Conservation (phyloP, 371 early-diverging fungal genomes). For the Saksenaea vasiformis region DNA sequence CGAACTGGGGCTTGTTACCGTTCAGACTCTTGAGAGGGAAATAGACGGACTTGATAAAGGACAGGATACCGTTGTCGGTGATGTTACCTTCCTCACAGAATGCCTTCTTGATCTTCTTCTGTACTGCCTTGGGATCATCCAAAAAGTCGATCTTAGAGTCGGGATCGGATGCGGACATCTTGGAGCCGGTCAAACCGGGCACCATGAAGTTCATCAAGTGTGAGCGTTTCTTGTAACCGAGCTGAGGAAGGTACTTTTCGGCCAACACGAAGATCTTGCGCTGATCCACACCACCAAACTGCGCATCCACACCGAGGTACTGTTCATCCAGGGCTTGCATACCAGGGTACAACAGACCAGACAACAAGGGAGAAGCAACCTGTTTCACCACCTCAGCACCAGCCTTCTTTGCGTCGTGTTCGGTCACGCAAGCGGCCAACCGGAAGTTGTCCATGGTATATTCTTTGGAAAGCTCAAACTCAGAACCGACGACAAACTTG, state of each 20-base stretch:
- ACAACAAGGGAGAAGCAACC: constrained; percentile 92
- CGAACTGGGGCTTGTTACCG: constrained; percentile 63
- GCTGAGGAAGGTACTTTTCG: constrained; percentile 93
- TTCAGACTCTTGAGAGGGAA: constrained; percentile 80
- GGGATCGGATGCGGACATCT: constrained; percentile 99
- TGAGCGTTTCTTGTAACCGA: constrained; percentile 98
- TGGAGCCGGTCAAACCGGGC: constrained; percentile 94
- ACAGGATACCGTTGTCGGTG: constrained; percentile 91
- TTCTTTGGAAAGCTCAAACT: constrained; percentile 85
- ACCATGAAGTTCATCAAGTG: constrained; percentile 99
- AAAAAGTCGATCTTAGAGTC: constrained; percentile 98
- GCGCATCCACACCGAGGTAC: constrained; percentile 96
- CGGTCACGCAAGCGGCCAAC: constrained; percentile 87
- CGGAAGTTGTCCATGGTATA: constrained; percentile 97
- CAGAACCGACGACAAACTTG: constrained; percentile 92
- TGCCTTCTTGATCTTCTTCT: constrained; percentile 95
- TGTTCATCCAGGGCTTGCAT: constrained; percentile 99
- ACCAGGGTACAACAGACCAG: constrained; percentile 97
- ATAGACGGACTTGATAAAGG: constrained; percentile 89
- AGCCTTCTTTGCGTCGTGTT: constrained; percentile 99
- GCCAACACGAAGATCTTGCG: constrained; percentile 99
- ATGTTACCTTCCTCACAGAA: constrained; percentile 99
- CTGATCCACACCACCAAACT: constrained; percentile 99
- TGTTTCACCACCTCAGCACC: constrained; percentile 99
- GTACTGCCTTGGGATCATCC: constrained; percentile 86